These are phyloP conservation scores for Lumnitzera racemosa DNA, from an alignment of 345 rosid genomes.

Conservation along the genomic window DNA sequence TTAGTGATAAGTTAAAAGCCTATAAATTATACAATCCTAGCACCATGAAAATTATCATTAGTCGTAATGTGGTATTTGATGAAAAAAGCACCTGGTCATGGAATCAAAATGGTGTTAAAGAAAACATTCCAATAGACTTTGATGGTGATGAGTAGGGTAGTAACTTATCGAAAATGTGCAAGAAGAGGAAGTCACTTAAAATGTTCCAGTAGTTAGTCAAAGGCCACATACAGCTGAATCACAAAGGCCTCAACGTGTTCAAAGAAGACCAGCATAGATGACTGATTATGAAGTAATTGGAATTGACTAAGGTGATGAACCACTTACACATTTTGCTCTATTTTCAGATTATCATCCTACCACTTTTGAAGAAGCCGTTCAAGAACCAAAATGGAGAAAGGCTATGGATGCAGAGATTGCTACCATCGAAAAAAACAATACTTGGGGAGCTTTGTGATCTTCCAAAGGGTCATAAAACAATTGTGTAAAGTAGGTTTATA, in stretches of 20 bases:
- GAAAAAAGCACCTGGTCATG: not conserved
- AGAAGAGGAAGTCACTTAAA: too few species aligned
- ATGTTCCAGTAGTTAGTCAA: too few species aligned
- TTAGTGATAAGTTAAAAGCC: not conserved
- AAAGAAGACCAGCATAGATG: not conserved
- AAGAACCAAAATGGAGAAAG: not conserved
- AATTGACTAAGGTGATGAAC: not conserved
- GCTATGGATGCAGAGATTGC: conserved; percentile 1
- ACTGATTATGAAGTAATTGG: not conserved
- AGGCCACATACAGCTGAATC: too few species aligned
- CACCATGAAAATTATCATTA: not conserved
- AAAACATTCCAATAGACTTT: too few species aligned
- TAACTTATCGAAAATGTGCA: too few species aligned
- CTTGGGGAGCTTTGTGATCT: not conserved
- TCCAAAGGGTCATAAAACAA: not conserved
- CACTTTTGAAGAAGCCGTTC: not conserved
- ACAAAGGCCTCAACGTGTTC: too few species aligned
- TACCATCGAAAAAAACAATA: not conserved
- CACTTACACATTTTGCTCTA: not conserved
- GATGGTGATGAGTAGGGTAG: too few species aligned
- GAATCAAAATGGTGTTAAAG: too few species aligned
- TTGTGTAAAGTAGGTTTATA: conserved; percentile 3
- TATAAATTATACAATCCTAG: not conserved
- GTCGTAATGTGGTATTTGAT: not conserved
- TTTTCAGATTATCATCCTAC: not conserved